Percentiles rank a stretch among this genome's conserved stretches.
These are phyloP conservation scores for Colletotrichum sp. DNA, from an alignment of 2,329 filamentous ascomycete species.

Conservation along the genomic window DNA sequence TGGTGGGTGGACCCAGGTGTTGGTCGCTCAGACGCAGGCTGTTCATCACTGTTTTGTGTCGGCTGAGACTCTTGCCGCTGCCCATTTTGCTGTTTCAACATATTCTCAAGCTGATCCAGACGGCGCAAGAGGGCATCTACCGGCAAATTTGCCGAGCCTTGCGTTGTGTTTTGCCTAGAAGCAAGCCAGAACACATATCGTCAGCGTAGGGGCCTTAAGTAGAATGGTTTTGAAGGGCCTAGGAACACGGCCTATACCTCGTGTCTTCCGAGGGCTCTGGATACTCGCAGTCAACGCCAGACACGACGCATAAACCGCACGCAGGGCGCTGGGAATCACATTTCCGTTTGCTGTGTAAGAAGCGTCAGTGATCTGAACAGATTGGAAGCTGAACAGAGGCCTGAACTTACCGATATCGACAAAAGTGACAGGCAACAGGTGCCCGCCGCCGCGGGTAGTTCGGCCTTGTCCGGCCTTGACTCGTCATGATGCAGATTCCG, in stretches of 20 bases:
- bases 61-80: neutral
- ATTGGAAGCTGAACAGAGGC: neutral
- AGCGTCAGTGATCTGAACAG: neutral
- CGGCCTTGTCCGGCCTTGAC: neutral
- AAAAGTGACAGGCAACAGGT: neutral
- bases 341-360: neutral
- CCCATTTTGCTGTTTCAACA: neutral
- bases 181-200: neutral
- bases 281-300: neutral
- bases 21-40: neutral
- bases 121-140: neutral
- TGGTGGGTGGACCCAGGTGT: neutral
- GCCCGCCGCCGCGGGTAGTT: neutral
- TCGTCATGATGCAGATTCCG: neutral
- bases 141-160: neutral
- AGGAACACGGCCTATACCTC: neutral
- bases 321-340: neutral
- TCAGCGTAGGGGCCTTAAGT: neutral
- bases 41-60: neutral
- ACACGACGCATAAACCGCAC: neutral
- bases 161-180: neutral
- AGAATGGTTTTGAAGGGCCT: neutral
- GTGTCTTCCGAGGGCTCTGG: neutral
- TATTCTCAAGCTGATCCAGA: neutral
- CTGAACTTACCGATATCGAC: neutral